Evolutionary conservation across 2,329 filamentous ascomycete species (phyloP), one percentile per base, ranked within the genome.

Genomic region (Thermomyces lanuginosus): DNA sequence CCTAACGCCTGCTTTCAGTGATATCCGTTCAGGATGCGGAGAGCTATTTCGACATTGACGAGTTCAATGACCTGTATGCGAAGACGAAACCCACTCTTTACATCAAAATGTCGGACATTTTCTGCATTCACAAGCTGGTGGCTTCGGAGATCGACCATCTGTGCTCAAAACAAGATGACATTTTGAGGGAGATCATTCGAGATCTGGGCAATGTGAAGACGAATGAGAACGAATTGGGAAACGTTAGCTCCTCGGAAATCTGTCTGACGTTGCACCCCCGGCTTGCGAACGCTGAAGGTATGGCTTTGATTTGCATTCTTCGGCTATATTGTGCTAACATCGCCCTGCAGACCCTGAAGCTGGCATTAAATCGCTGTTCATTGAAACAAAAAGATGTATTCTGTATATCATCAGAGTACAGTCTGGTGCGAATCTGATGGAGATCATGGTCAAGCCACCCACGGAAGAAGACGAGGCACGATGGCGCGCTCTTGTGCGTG

Each of bases 371-470:
- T 67, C 83, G 1, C 65, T 98, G 3, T 93, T 93, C 51, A 95
- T 93, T 73, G 89, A 95, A 56, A 95, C 89, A 2, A 98, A 98
- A 59, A 75, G 89, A 42, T 92, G 89, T 46, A 78, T 95, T 21
- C 62, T 98, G 36, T 98, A 95, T 55, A 95, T 98, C 49, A 95
- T 98, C 46, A 78, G 89, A 32, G 78, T 98, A 18, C 91, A 98
- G 53, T 82, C 80, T 2, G 89, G 89, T 6, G 61, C 74, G 27
- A 92, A 86, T 42, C 68, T 98, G n/a, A 72, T 95, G 52, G 84
- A 95, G 35, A 92, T 98, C 35, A 70, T 98, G 40, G 76, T 92
- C 37, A 91, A 89, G 45, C 82, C 82, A 9, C 83, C 93, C 37
- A 72, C 68, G 0, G 64, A 70, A 16, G 84, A 93, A 45, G 89